Conservation (phyloP, 306 rosid species). For the Oemleria cerasiformis region DNA sequence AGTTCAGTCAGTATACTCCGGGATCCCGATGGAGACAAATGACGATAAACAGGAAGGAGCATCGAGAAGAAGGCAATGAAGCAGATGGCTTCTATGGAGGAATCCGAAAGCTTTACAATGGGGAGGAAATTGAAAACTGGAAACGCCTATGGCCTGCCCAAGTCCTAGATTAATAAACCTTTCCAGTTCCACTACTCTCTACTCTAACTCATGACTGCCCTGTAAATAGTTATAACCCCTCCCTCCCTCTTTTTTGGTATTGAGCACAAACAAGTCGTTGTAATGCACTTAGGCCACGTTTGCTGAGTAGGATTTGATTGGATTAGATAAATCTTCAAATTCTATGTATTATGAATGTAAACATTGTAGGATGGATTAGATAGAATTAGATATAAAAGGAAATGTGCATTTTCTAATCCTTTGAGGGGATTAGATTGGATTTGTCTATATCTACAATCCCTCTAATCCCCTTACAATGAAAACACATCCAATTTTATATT, state of each 20-base stretch:
- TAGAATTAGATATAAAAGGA: no score
- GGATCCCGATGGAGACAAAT: conserved; percentile 79
- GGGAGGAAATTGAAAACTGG: conserved; percentile 75
- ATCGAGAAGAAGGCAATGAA: conserved; percentile 78
- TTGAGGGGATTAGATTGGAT: no score
- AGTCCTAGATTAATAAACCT: conserved; percentile 36
- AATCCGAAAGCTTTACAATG: conserved; percentile 59
- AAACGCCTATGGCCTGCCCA: conserved; percentile 60
- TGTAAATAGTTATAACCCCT: background rate
- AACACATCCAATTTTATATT: background rate
- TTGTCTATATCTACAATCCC: no score
- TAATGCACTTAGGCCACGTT: background rate
- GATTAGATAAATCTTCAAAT: no score
- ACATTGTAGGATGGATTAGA: conserved; percentile 7
- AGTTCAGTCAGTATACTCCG: conserved; percentile 73
- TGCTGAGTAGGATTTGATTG: no score
- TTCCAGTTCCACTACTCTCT: background rate
- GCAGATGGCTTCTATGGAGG: conserved; percentile 88
- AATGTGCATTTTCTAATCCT: no score
- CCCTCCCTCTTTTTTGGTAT: conserved; percentile 5
- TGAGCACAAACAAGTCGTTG: background rate
- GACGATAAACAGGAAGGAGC: conserved; percentile 58
- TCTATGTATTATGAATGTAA: no score
- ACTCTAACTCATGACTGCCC: background rate
- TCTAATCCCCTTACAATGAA: background rate